Evolutionary conservation across 1,284 basidiomycete genomes (phyloP), one percentile per base, ranked within the genome.

Genomic region (Tilletiaria anomala): DNA sequence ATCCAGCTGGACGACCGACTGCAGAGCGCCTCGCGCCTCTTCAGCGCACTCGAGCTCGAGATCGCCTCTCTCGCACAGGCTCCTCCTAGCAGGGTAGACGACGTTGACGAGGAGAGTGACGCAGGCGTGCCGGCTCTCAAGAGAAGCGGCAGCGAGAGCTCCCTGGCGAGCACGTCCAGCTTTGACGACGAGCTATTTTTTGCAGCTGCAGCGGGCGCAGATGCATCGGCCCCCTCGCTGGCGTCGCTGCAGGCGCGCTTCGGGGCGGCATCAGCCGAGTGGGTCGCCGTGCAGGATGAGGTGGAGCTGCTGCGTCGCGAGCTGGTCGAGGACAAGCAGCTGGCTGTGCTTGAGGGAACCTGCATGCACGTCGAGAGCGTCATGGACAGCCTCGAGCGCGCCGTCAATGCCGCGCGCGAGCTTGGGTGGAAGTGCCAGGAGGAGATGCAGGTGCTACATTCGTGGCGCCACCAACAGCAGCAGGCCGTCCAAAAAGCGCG

Each of bases 331-430:
- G 88, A 94, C 68, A 88, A 86, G 40, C 93, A 86, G 81, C 73
- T 94, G 56, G 81, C 80, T 6, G 82, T 93, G n/a, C 94, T 94
- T 68, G 75, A 84, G 50, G 87, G 83, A 26, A 86, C 87, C 32
- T 82, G 80, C 11, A 79, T 83, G 49, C 88, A 94, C 68, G 87
- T 87, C 23, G 82, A 89, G 61, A 84, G 83, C 20, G 91, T 96
- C 87, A 89, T 96, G 85, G 78, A 79, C 20, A 86, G 84, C 58
- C 69, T 96, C 50, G 84, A 93, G 70, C 91, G 87, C 65, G 83
- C 82, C 5, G 78, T 89, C 35, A 78, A 78, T 52, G 76, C 82
- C 54, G 86, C 82, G 70, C 79, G 84, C 71, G 80, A 80, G 56
- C 10, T 29, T 8, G 26, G 8, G 26, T n/a, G 26, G 10, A n/a